Evolutionary conservation across 2,329 filamentous ascomycete species (phyloP), one percentile per base, ranked within the genome.

Genomic region (Aspergillus cejpii): DNA sequence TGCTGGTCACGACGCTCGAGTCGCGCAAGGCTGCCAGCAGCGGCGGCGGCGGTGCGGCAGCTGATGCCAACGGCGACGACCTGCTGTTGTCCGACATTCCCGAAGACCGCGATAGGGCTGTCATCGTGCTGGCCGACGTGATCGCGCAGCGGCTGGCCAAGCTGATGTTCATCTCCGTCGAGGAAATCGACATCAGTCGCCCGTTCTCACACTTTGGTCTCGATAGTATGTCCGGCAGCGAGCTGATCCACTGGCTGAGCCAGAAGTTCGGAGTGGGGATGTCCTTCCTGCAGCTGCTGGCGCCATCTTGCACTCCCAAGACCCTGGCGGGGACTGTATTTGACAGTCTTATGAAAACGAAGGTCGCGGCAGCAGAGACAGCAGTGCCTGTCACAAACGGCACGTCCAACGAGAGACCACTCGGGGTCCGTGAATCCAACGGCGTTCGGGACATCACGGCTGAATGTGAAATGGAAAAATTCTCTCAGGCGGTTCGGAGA

Each of bases 151-250:
- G 39, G 15, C 39, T 41, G 26, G 39, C 39, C 19, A 41, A 41
- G 39, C 28, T 41, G 10, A 41, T 41, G 28, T 41, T 41, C 11
- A 41, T 41, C 12, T 12, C 39, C 12, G 24, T 41, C 6, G 28
- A 41, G 19, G 39, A 41, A 10, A 41, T 41, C 7, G 39, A 41
- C 19, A 41, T 41, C 19, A 36, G 39, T 21, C 39, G 29, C 1
- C 39, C 39, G 3, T 41, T 41, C 28, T 41, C 39, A n/a, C 39
- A 41, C 28, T 41, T 41, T 36, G 29, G 39, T 14, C 26, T 41
- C 28, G 39, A 41, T 33, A 36, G 39, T 24, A 41, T 41, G 39
- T 41, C 28, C 39, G 39, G 39, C 8, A 41, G 39, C 20, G 39
- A 41, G 28, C 39, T 41, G 39, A 41, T 41, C 19, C 29, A 41